Percentiles rank a stretch among this genome's conserved stretches.
These are phyloP conservation scores for Colletotrichum sublineola DNA, from an alignment of 2,329 filamentous ascomycete genomes.

Conservation along the genomic window DNA sequence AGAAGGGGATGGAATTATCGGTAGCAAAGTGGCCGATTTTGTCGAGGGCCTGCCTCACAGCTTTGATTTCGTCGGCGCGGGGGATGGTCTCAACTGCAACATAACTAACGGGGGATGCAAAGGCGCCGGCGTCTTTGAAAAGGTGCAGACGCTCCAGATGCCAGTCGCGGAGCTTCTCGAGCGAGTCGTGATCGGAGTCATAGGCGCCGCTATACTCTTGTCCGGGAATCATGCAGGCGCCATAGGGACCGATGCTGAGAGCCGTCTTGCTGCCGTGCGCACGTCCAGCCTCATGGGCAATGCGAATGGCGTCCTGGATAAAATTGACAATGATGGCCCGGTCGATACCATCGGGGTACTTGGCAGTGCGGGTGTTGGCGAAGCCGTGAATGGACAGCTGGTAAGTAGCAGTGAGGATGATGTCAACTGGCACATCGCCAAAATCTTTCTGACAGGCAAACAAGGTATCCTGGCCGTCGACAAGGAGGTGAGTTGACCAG, in stretches of 20 bases:
- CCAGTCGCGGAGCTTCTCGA: conserved; percentile 65
- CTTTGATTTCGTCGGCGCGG: conserved; percentile 71
- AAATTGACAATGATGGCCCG: conserved; percentile 55
- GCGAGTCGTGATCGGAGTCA: conserved; percentile 60
- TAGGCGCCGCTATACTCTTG: conserved; percentile 76
- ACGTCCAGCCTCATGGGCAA: conserved; percentile 54
- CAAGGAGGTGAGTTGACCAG: conserved; percentile 77
- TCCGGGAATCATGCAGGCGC: conserved; percentile 74
- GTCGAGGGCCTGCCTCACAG: conserved; percentile 63
- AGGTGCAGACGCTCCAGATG: conserved; percentile 67
- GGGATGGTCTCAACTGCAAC: conserved; percentile 77
- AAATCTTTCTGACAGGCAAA: conserved; percentile 69
- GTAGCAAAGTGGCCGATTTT: conserved; percentile 47
- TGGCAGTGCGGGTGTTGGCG: conserved; percentile 58
- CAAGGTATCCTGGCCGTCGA: conserved; percentile 65
- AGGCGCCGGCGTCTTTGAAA: conserved; percentile 58
- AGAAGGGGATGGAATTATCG: conserved; percentile 59
- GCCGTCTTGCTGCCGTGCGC: conserved; percentile 57
- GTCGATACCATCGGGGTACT: conserved; percentile 60
- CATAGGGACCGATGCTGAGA: conserved; percentile 75
- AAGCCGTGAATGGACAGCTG: conserved; percentile 72
- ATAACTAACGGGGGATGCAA: conserved; percentile 61
- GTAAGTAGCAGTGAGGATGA: conserved; percentile 77
- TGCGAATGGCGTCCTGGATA: conserved; percentile 59
- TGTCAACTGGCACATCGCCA: conserved; percentile 67